A percentile compares a stretch with the other conserved stretches of the same genome.
These are phyloP conservation scores for Aspergillus sp. DNA, from an alignment of 2,329 filamentous ascomycete species.

Conservation along the genomic window DNA sequence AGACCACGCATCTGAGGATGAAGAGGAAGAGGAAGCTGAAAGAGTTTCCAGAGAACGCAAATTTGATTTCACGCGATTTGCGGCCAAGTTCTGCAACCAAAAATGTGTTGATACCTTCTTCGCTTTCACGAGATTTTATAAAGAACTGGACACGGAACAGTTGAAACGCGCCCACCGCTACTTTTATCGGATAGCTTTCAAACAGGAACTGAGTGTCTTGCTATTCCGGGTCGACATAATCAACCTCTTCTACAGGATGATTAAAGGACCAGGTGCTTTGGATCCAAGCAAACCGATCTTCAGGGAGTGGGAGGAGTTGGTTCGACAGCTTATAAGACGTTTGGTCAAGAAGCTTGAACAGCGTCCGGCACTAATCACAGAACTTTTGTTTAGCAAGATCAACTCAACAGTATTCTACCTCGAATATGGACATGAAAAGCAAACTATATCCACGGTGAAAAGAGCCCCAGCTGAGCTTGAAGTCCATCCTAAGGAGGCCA, in stretches of 20 bases:
- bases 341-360: slow-evolving; percentile 81
- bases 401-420: slow-evolving; percentile 78
- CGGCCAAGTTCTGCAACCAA: slow-evolving; percentile 75
- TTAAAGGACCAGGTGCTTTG: slow-evolving; percentile 78
- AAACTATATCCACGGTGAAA: slow-evolving; percentile 60
- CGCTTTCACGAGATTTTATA: slow-evolving; percentile 71
- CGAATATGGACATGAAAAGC: slow-evolving; percentile 84
- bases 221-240: slow-evolving; percentile 90
- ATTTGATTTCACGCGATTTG: slow-evolving; percentile 87
- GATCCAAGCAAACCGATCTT: slow-evolving; percentile 63
- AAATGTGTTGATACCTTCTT: slow-evolving; percentile 86
- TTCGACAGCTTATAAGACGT: slow-evolving; percentile 75
- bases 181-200: slow-evolving; percentile 91
- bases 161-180: slow-evolving; percentile 90
- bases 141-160: slow-evolving; percentile 72
- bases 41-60: slow-evolving; percentile 74
- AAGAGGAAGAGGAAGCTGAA: slow-evolving; percentile 69
- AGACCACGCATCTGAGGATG: slow-evolving; percentile 59
- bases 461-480: slow-evolving; percentile 76
- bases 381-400: slow-evolving; percentile 93
- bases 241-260: slow-evolving; percentile 80
- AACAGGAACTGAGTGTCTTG: slow-evolving; percentile 84
- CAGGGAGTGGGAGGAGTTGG: slow-evolving; percentile 87
- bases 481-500: slow-evolving; percentile 67
- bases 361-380: slow-evolving; percentile 77